These are phyloP conservation scores for Suillus subalutaceus DNA, from an alignment of 768 basidiomycete species.

Conservation along the genomic window DNA sequence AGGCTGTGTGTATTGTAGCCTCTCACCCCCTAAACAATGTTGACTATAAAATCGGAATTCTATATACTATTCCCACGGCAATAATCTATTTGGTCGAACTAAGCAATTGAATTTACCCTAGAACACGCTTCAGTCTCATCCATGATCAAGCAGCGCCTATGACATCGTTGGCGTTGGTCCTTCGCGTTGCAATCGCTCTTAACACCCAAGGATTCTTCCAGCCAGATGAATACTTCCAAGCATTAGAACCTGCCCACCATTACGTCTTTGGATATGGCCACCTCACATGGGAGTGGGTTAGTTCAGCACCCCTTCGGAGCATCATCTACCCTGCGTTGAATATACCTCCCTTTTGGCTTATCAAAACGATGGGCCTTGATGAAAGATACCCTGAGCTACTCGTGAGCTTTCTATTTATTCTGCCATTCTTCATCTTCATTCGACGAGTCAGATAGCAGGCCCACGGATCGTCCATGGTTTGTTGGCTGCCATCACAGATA, in stretches of 20 bases:
- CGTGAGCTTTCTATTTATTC: constrained; percentile 48
- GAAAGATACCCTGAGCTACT: constrained; percentile 47
- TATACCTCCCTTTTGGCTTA: constrained; percentile 72
- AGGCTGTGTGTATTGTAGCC: no score
- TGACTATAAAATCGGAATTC: no score
- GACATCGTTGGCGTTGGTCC: constrained; percentile 4
- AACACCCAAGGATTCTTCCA: constrained; percentile 88
- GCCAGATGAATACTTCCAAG: constrained; percentile 96
- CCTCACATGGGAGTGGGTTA: constrained; percentile 95
- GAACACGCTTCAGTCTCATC: background rate
- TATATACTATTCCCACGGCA: background rate
- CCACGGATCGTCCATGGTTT: constrained; percentile 78
- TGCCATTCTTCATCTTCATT: constrained; percentile 8
- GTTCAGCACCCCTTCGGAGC: constrained; percentile 70
- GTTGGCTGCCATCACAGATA: constrained; percentile 81
- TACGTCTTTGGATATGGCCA: constrained; percentile 90
- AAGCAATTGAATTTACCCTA: background rate
- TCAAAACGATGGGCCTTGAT: constrained; percentile 62
- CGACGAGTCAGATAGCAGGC: constrained; percentile 55
- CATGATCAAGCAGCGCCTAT: background rate
- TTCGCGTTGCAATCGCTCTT: constrained; percentile 66
- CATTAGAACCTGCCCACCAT: constrained; percentile 89
- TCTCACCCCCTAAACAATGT: no score
- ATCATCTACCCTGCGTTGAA: constrained; percentile 83
- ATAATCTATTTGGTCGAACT: background rate